A percentile compares a stretch with the other conserved stretches of the same genome.
phyloP scores from a whole-genome alignment of 345 rosid genomes.

The Dipteronia dyeriana region DNA sequence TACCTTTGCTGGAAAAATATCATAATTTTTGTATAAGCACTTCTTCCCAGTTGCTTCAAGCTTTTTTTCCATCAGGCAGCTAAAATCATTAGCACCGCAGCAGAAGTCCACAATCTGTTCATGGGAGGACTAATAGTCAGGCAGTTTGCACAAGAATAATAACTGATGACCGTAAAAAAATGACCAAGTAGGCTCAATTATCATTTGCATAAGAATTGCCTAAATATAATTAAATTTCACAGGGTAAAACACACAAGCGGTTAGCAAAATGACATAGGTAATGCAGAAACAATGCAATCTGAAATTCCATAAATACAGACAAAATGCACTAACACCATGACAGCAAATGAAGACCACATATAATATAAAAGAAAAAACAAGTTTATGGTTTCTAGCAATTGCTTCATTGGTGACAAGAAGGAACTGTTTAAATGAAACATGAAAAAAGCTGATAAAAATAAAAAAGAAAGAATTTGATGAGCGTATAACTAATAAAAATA shows the following conservation, averaged over 20 bases:
- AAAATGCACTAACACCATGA: background rate
- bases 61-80: conserved; percentile 73
- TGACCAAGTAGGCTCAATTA: background rate
- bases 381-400: background rate
- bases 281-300: background rate
- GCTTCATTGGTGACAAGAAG: background rate
- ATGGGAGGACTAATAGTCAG: conserved; percentile 25
- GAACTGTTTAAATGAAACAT: background rate
- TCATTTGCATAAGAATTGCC: background rate
- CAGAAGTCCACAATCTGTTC: conserved; percentile 92
- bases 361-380: background rate
- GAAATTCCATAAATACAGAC: background rate
- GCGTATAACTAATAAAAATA: background rate
- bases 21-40: conserved; percentile 81
- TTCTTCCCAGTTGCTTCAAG: conserved; percentile 83
- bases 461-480: too few species aligned
- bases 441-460: background rate
- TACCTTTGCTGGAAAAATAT: conserved; percentile 78
- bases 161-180: background rate
- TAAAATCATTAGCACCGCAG: conserved; percentile 96
- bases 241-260: background rate
- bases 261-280: background rate
- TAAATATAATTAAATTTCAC: background rate
- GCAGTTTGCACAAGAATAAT: background rate
- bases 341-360: background rate